Conservation (phyloP, 2,329 filamentous ascomycete genomes). For the Aureobasidium subglaciale region DNA sequence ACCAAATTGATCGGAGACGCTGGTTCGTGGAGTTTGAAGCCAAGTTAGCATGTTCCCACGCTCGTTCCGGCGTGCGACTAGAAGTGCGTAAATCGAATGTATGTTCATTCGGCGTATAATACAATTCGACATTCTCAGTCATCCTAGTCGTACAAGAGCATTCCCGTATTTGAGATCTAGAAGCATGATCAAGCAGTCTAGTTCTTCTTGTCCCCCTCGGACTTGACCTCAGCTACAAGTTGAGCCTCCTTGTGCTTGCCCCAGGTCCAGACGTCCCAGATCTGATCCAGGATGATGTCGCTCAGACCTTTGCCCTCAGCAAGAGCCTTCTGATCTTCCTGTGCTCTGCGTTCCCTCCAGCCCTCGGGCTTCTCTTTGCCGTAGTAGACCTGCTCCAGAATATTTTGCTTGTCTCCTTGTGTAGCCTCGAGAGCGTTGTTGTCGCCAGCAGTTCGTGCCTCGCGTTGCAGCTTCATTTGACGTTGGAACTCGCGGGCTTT, state of each 20-base stretch:
- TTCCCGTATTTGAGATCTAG: too few relatives aligned
- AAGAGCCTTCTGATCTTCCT: slow-evolving; percentile 38
- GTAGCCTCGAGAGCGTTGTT: slow-evolving; percentile 22
- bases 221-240: slow-evolving; percentile 16
- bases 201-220: slow-evolving; percentile 4
- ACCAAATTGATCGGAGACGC: too few relatives aligned
- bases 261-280: slow-evolving; percentile 22
- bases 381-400: slow-evolving; percentile 32
- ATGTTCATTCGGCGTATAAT: too few relatives aligned
- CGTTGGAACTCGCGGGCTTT: slow-evolving; percentile 28
- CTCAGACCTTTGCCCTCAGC: slow-evolving; percentile 32
- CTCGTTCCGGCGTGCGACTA: too few relatives aligned
- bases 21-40: too few relatives aligned
- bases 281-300: slow-evolving; percentile 34
- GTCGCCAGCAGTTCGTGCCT: slow-evolving; percentile 30
- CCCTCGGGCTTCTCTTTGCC: slow-evolving; percentile 34
- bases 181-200: too few relatives aligned
- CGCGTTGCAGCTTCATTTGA: slow-evolving; percentile 34
- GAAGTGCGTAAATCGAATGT: too few relatives aligned
- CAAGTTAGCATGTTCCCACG: too few relatives aligned
- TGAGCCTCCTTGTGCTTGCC: slow-evolving; percentile 19
- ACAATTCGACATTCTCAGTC: too few relatives aligned
- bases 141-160: too few relatives aligned
- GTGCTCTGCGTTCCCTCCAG: slow-evolving; percentile 37
- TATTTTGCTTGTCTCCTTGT: slow-evolving; percentile 17